Evolutionary conservation across 805 yeast species (phyloP).

Genomic region (Yamadazyma sp.): DNA sequence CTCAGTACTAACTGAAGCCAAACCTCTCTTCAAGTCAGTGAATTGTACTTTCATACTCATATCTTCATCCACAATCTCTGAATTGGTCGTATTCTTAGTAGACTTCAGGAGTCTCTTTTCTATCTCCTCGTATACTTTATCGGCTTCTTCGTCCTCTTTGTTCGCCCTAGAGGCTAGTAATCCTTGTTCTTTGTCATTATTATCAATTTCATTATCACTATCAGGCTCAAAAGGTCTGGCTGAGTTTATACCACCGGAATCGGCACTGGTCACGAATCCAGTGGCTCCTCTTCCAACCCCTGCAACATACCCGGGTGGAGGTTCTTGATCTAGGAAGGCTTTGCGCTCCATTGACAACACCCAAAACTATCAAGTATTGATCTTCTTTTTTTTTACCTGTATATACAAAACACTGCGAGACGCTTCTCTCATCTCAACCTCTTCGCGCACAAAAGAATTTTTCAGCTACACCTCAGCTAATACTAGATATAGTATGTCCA

Average conservation of each 20-base stretch:
- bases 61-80: conserved; percentile 15
- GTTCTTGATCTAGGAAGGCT: conserved; percentile 74
- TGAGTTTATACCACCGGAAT: conserved; percentile 47
- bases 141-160: conserved; percentile 79
- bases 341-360: conserved; percentile 45
- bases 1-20: conserved; percentile 57
- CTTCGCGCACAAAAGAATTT: conserved; percentile 7
- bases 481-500: conserved; percentile 40
- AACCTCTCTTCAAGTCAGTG: conserved; percentile 62
- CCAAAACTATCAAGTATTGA: not conserved
- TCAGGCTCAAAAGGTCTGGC: conserved; percentile 28
- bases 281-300: conserved; percentile 96
- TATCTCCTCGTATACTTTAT: conserved; percentile 60
- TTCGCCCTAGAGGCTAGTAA: conserved; percentile 21
- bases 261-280: conserved; percentile 87
- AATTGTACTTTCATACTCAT: conserved; percentile 44
- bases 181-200: conserved; percentile 35
- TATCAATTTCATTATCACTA: conserved; percentile 23
- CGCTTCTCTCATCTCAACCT: conserved; percentile 2
- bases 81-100: conserved; percentile 22
- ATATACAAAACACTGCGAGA: conserved; percentile 6
- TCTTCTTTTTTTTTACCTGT: not conserved
- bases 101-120: conserved; percentile 49
- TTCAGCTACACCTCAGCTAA: conserved; percentile 1
- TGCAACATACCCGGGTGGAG: conserved; percentile 89